Evolutionary conservation across 169 alveolate genomes (phyloP).

Genomic region (Plasmodium knowlesi): DNA sequence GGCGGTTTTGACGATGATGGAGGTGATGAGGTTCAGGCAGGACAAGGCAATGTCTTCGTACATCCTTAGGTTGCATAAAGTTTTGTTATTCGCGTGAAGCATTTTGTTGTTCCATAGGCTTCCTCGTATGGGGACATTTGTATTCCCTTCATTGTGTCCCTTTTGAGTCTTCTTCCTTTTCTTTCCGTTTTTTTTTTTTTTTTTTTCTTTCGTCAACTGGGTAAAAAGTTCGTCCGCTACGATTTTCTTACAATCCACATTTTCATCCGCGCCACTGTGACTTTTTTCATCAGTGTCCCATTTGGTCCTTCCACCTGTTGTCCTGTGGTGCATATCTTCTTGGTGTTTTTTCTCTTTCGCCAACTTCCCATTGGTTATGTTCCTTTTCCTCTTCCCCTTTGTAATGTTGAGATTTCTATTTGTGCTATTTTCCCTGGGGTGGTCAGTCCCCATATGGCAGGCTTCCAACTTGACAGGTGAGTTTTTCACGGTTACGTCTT

Average conservation of each 20-base stretch:
- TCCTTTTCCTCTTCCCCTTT: neutral
- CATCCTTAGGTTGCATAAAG: slow-evolving; percentile 20
- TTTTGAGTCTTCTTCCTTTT: neutral
- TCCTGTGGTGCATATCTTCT: neutral
- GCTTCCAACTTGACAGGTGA: neutral
- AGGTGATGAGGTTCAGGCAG: slow-evolving; percentile 35
- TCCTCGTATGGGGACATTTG: no score
- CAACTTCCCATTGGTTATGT: neutral
- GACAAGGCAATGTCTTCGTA: slow-evolving; percentile 22
- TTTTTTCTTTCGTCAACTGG: neutral
- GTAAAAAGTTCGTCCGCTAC: neutral
- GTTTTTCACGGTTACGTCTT: neutral
- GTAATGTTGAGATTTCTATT: neutral
- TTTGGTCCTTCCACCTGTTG: no score
- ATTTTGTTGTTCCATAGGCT: no score
- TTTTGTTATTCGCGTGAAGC: neutral
- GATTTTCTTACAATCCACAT: neutral
- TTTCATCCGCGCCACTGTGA: neutral
- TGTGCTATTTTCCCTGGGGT: neutral
- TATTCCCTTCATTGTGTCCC: neutral
- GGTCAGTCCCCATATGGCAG: neutral
- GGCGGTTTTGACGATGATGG: slow-evolving; percentile 22
- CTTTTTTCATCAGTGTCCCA: neutral
- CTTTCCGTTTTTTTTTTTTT: neutral
- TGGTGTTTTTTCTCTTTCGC: neutral